Percentiles rank a stretch among this genome's conserved stretches.
Evolutionary conservation across 306 rosid genomes (phyloP).

Genomic region (Corylus heterophylla): DNA sequence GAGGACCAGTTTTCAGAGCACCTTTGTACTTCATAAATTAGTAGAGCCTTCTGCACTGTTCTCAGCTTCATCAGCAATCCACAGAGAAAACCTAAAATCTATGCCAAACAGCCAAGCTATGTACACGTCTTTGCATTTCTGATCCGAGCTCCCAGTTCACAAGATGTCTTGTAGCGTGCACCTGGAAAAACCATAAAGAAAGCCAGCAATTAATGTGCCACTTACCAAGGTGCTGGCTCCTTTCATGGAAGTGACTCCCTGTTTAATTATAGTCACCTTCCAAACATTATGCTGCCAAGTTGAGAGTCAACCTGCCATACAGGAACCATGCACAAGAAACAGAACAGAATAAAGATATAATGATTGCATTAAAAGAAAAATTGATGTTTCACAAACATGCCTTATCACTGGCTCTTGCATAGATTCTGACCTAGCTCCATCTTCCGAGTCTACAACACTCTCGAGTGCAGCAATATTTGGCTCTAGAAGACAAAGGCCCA

Average conservation of each 20-base stretch:
- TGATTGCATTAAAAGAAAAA: not conserved
- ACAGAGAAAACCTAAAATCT: not conserved
- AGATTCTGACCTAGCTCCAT: slow-evolving; percentile 9
- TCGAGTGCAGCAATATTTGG: slow-evolving; percentile 29
- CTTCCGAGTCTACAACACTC: not conserved
- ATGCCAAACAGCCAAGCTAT: not conserved
- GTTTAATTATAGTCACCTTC: not conserved
- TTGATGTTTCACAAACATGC: not conserved
- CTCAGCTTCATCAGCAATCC: not conserved
- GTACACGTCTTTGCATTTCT: not conserved
- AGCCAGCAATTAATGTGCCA: slow-evolving; percentile 10
- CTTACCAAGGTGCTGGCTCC: slow-evolving; percentile 9
- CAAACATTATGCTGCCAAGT: not conserved
- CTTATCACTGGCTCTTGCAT: slow-evolving; percentile 1
- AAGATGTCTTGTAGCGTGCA: not conserved
- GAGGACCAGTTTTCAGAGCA: not conserved
- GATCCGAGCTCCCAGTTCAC: not conserved
- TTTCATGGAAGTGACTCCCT: not conserved
- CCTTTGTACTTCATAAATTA: not conserved
- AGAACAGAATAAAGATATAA: not conserved
- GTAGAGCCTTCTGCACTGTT: slow-evolving; percentile 10
- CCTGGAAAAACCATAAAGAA: not conserved
- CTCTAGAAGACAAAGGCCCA: slow-evolving; percentile 47
- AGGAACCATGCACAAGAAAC: slow-evolving; percentile 3
- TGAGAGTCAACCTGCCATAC: not conserved